Evolutionary conservation across 2,329 filamentous ascomycete species (phyloP).

Genomic region (Cladosporium sp.): DNA sequence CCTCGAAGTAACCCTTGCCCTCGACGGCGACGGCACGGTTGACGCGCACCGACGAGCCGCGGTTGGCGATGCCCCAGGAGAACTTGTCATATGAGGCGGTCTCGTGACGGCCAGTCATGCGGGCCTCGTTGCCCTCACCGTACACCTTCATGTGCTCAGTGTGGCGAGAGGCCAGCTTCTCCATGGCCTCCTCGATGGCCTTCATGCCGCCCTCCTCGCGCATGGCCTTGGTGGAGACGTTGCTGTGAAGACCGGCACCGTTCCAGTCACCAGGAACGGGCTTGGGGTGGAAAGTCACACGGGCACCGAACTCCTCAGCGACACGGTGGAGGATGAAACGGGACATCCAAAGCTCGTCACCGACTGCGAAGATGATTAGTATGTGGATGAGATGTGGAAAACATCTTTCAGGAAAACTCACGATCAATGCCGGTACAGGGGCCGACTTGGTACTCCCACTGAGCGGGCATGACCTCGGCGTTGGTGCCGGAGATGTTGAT

Average conservation of each 20-base stretch:
- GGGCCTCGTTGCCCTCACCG: slow-evolving; percentile 91
- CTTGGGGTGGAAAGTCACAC: slow-evolving; percentile 94
- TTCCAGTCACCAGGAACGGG: slow-evolving; percentile 96
- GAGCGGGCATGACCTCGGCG: slow-evolving; percentile 95
- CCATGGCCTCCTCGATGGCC: slow-evolving; percentile 75
- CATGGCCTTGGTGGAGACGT: slow-evolving; percentile 89
- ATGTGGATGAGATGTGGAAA: background rate
- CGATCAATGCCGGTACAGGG: slow-evolving; percentile 82
- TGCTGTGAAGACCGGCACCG: slow-evolving; percentile 87
- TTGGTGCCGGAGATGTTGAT: slow-evolving; percentile 98
- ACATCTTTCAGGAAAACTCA: slow-evolving; percentile 40
- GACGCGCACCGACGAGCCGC: slow-evolving; percentile 90
- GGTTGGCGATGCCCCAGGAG: slow-evolving; percentile 91
- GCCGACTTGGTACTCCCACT: slow-evolving; percentile 98
- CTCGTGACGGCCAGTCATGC: slow-evolving; percentile 91
- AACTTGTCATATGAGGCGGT: slow-evolving; percentile 92
- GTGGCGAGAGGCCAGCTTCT: slow-evolving; percentile 48
- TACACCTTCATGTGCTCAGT: slow-evolving; percentile 74
- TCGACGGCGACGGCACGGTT: slow-evolving; percentile 79
- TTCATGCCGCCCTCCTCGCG: slow-evolving; percentile 92
- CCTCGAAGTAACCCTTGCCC: slow-evolving; percentile 92
- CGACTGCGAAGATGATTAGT: slow-evolving; percentile 52
- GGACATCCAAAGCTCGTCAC: slow-evolving; percentile 94
- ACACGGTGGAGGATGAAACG: slow-evolving; percentile 87
- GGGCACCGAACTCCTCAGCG: slow-evolving; percentile 92